Percentiles rank a stretch among this genome's conserved stretches.
Evolutionary conservation across 1,139 yeast species (phyloP).

Genomic region (Candida dubliniensis): DNA sequence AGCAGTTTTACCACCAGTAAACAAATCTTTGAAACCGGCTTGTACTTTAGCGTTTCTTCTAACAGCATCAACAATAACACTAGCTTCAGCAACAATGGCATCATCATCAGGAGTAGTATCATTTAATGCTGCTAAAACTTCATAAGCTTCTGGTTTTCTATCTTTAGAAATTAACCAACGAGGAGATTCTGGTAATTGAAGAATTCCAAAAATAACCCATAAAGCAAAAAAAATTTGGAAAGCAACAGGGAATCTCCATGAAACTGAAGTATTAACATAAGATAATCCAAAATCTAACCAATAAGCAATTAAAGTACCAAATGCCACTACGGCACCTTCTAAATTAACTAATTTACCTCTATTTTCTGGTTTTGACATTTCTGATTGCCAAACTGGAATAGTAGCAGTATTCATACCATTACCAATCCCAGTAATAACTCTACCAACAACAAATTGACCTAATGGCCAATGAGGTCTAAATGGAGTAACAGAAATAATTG

Average conservation of each 20-base stretch:
- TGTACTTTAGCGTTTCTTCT: constrained; percentile 39
- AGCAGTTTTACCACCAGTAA: constrained; percentile 59
- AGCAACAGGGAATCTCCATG: constrained; percentile 51
- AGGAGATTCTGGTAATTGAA: constrained; percentile 65
- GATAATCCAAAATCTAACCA: constrained; percentile 78
- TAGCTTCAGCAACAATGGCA: constrained; percentile 42
- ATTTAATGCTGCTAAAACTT: constrained; percentile 42
- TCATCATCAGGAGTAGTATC: constrained; percentile 43
- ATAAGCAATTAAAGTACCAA: constrained; percentile 72
- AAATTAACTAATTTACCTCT: constrained; percentile 72
- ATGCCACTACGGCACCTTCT: constrained; percentile 70
- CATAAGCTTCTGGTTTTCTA: constrained; percentile 50
- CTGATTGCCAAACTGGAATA: constrained; percentile 81
- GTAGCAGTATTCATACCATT: constrained; percentile 79
- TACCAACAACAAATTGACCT: constrained; percentile 71
- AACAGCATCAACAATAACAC: constrained; percentile 44
- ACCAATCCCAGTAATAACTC: constrained; percentile 78
- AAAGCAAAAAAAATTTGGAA: constrained; percentile 45
- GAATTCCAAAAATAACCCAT: constrained; percentile 35
- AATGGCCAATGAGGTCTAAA: constrained; percentile 48
- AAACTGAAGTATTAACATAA: constrained; percentile 51
- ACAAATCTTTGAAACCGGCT: constrained; percentile 48
- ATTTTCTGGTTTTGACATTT: constrained; percentile 67
- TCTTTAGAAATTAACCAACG: constrained; percentile 66
- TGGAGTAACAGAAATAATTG: constrained; percentile 63